Evolutionary conservation across 2,329 filamentous ascomycete genomes (phyloP), one percentile per base, ranked within the genome.

Genomic region (Exserohilum turcica): DNA sequence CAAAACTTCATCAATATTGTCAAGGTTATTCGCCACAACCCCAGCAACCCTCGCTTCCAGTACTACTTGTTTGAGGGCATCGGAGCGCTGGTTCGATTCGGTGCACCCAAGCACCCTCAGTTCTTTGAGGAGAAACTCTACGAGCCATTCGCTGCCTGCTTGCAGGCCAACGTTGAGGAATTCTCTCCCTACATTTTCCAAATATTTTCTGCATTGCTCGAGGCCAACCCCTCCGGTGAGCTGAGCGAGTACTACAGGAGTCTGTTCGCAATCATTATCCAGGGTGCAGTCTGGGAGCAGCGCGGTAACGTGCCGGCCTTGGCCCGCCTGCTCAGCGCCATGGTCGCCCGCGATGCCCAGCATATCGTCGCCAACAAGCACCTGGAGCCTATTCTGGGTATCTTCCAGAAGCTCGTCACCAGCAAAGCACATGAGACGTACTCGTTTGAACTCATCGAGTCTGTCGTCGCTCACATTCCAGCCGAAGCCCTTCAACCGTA

Each of bases 151-250:
- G 87, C 91, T 52, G 82, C 83, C 50, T 88, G 97, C 44, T 81
- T 99, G 28, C 83, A 86, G 16, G 88, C 90, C 60, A 91, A 94
- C 67, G 88, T 97, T 21, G 87, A 92, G 61, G 94, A 99, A 77
- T 99, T 99, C 71, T 88, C 91, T 70, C 94, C 93, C 5, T 99
- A 97, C 66, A 87, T 97, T 48, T 96, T 99, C 81, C 94, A 99
- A 73, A 84, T 99, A 31, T 90, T 97, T 59, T 91, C 93, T 2
- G 90, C 93, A 46, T 84, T 99, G 12, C 83, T 99, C 3, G 93
- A 97, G 76, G 86, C 89, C 6, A 93, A 94, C 65, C 89, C 91
- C 0, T 83, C 87, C 0, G 88, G 85, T n/a, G 82, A 88, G 7
- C 80, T 97, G 27, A 90, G 92, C 2, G 84, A 86, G 21, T 89